phyloP scores from a whole-genome alignment of 2,329 filamentous ascomycete genomes.

The Diaporthe amygdali region DNA sequence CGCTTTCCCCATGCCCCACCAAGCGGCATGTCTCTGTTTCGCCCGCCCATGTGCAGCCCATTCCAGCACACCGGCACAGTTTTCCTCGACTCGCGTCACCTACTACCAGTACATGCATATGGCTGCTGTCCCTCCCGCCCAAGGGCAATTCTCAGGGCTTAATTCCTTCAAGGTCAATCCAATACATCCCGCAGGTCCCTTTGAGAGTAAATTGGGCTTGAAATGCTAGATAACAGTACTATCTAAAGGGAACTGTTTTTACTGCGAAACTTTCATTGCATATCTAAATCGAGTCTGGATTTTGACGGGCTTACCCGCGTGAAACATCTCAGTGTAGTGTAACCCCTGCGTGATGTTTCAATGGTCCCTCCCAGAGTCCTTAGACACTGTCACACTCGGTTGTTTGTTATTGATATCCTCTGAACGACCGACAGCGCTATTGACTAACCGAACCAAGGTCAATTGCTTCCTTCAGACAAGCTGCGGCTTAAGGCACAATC shows the following conservation, averaged over 20 bases:
- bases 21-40: background rate
- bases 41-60: background rate
- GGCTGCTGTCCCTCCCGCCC: too few species aligned
- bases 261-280: background rate
- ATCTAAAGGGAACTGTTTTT: too few species aligned
- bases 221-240: too few species aligned
- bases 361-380: background rate
- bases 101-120: background rate
- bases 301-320: background rate
- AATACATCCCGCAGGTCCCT: too few species aligned
- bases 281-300: background rate
- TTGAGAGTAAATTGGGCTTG: too few species aligned
- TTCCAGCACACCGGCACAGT: background rate
- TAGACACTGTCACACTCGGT: too few species aligned
- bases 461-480: too few species aligned
- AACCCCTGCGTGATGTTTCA: background rate
- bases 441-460: too few species aligned
- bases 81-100: background rate
- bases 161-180: background rate
- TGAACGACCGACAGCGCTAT: too few species aligned
- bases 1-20: background rate
- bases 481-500: too few species aligned
- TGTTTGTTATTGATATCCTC: too few species aligned
- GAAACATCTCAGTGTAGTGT: background rate
- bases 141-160: background rate